phyloP scores from a whole-genome alignment of 306 rosid species.

The Ziziphus jujuba region DNA sequence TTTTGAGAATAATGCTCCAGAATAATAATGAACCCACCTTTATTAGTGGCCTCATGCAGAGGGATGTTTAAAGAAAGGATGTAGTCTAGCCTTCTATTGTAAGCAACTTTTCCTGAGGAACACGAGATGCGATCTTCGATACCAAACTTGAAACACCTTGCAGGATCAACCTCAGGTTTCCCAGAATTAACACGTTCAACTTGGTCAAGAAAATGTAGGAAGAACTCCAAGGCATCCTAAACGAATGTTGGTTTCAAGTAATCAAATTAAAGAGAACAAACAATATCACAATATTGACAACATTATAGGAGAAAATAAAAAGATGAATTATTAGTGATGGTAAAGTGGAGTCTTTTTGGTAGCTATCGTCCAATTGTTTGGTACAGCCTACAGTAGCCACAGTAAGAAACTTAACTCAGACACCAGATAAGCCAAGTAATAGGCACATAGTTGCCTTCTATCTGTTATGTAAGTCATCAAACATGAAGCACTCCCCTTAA shows the following conservation, averaged over 20 bases:
- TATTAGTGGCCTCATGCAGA: constrained; percentile 78
- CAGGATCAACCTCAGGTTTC: constrained; percentile 70
- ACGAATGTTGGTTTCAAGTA: constrained; percentile 23
- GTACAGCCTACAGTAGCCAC: no score
- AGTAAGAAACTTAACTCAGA: no score
- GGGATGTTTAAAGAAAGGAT: constrained; percentile 93
- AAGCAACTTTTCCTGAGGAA: constrained; percentile 94
- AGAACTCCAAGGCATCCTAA: constrained; percentile 98
- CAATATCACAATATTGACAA: background rate
- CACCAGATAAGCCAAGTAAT: no score
- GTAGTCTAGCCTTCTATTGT: constrained; percentile 82
- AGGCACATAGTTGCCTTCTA: no score
- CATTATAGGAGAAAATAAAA: background rate
- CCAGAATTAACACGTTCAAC: constrained; percentile 75
- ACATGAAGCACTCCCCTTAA: no score
- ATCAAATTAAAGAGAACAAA: constrained; percentile 8
- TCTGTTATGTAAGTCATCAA: no score
- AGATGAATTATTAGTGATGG: no score
- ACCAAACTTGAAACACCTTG: constrained; percentile 89
- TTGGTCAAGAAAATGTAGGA: constrained; percentile 93
- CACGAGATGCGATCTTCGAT: constrained; percentile 90
- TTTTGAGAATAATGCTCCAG: constrained; percentile 9
- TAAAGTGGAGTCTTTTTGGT: no score
- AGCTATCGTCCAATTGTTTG: no score
- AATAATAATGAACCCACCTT: constrained; percentile 45